phyloP scores from a whole-genome alignment of 179 eudicot genomes.

The Vitellaria paradoxa region DNA sequence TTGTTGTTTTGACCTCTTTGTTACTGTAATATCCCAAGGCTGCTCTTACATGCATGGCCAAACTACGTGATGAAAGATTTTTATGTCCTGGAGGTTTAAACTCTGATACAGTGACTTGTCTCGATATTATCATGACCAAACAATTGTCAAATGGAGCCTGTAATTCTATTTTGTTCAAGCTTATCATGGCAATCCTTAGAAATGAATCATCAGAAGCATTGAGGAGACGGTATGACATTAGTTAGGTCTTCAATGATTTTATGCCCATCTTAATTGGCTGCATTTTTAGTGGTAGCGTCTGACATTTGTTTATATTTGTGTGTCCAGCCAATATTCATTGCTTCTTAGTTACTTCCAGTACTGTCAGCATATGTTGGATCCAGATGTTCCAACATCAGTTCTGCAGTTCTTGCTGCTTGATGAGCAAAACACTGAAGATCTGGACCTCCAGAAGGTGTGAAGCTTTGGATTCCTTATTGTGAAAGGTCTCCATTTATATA shows the following conservation, averaged over 20 bases:
- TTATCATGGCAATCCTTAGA: slow-evolving; percentile 73
- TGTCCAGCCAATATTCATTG: slow-evolving; percentile 85
- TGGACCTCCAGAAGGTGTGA: slow-evolving; percentile 80
- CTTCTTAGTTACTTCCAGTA: slow-evolving; percentile 93
- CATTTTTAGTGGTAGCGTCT: slow-evolving; percentile 3
- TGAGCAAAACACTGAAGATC: slow-evolving; percentile 72
- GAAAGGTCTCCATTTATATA: neutral
- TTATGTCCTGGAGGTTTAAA: slow-evolving; percentile 58
- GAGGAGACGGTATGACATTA: slow-evolving; percentile 74
- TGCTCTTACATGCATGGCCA: slow-evolving; percentile 93
- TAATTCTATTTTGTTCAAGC: slow-evolving; percentile 77
- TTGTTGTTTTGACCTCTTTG: slow-evolving; percentile 17
- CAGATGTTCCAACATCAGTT: slow-evolving; percentile 78
- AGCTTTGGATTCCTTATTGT: neutral
- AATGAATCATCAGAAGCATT: slow-evolving; percentile 88
- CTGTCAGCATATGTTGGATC: slow-evolving; percentile 92
- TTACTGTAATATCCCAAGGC: slow-evolving; percentile 46
- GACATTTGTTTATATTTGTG: slow-evolving; percentile 18
- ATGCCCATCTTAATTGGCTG: neutral
- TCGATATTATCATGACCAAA: slow-evolving; percentile 76
- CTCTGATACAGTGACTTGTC: slow-evolving; percentile 67
- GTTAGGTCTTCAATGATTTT: neutral
- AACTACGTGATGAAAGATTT: slow-evolving; percentile 88
- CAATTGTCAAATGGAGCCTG: slow-evolving; percentile 92
- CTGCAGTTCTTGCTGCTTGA: slow-evolving; percentile 66